These are phyloP conservation scores for Scheffersomyces titani DNA, from an alignment of 1,139 yeast genomes.

Conservation along the genomic window DNA sequence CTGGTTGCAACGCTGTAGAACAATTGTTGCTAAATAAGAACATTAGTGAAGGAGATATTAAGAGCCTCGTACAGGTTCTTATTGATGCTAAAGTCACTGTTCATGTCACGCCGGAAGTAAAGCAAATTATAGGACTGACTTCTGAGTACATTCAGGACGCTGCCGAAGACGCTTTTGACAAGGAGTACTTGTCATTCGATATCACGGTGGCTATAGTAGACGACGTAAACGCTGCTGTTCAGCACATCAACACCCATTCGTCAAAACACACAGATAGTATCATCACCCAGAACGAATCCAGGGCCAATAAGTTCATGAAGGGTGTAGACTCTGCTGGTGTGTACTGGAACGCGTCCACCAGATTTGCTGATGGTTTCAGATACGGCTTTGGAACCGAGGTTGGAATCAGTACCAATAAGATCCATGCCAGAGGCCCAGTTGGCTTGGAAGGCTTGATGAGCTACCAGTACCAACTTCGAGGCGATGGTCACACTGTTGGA, in stretches of 20 bases:
- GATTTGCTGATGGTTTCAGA: conserved; percentile 98
- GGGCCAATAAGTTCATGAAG: conserved; percentile 75
- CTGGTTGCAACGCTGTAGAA: conserved; percentile 97
- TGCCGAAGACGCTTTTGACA: conserved; percentile 61
- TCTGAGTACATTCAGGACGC: conserved; percentile 24
- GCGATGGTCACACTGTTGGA: conserved; percentile 88
- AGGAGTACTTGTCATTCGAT: conserved; percentile 81
- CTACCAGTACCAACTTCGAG: conserved; percentile 90
- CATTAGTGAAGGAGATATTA: conserved; percentile 42
- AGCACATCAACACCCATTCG: conserved; percentile 85
- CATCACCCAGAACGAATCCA: conserved; percentile 67
- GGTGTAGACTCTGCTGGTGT: conserved; percentile 96
- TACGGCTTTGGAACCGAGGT: conserved; percentile 99
- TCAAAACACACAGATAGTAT: conserved; percentile 97
- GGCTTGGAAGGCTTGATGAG: conserved; percentile 96
- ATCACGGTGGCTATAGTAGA: conserved; percentile 69
- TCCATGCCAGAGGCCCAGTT: conserved; percentile 98
- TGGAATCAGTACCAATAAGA: conserved; percentile 94
- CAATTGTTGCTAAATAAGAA: conserved; percentile 69
- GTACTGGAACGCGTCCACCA: conserved; percentile 96
- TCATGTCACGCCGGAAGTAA: conserved; percentile 63
- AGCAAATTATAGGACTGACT: conserved; percentile 13
- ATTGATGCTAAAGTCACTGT: conserved; percentile 68
- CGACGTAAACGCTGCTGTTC: conserved; percentile 67
- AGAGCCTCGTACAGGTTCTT: conserved; percentile 49